Base-by-base conservation (phyloP, 148 eudicot species). In the Silene latifolia region DNA sequence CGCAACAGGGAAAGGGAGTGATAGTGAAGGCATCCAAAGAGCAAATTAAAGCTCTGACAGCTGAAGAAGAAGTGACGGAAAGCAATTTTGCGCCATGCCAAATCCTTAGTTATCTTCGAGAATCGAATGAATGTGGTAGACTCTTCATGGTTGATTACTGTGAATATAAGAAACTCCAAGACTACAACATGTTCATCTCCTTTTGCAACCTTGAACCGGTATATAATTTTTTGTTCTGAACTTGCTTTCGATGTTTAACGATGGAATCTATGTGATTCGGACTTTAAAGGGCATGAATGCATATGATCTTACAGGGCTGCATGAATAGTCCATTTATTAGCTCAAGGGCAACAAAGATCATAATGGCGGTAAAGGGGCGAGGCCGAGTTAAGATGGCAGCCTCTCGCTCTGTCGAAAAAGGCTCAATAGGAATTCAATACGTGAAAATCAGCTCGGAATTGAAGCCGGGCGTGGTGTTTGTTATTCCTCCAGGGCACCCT, bases 401-500 rank as follows among this genome's bases (percentile, higher is more conserved):
- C 51, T 90, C 91, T 5, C 89, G 39, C 48, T 69, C 74, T 46
- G 79, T 77, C 62, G 35, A 73, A 21, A 69, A 72, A 60, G 54
- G 14, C 62, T 58, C 72, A n/a, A 29, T 69, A 20, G 77, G 69
- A 5, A 78, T 65, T 72, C 87, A 72, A 24, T 91, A 91, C 75
- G 60, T 81, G 80, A 84, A 72, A 74, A 82, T 94, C 42, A 85
- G 80, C 54, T 58, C 83, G 0, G 81, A 73, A 7, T 57, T 89
- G 77, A 82, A 80, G 5, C 75, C 78, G 1, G 96, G 93, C 17
- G 63, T 78, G 10, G 93, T 88, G 71, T 76, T 79, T 65, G 81
- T 94, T 3, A 80, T 92, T 57, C 98, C 98, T 5, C 81, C 97
- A 1, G 96, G 96, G 5, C 97, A 94, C 71, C 97, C 98, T 0